Evolutionary conservation across 768 basidiomycete genomes (phyloP).

Genomic region (Cystobasidium ongulense): DNA sequence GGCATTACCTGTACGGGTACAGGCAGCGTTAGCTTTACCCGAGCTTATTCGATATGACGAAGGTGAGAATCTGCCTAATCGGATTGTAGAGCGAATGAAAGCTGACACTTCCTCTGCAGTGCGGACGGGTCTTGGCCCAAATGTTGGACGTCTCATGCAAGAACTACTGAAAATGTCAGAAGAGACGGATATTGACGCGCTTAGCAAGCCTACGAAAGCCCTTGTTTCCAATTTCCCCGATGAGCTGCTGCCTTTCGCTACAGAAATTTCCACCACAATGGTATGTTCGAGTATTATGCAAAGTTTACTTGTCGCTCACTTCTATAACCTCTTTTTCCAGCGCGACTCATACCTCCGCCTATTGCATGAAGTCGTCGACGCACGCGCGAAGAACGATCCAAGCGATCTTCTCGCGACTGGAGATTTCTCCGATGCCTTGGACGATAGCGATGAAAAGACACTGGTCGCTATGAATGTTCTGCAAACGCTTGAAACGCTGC

Average conservation of each 20-base stretch:
- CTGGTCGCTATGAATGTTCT: constrained; percentile 79
- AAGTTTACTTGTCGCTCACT: neutral
- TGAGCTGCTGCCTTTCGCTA: constrained; percentile 75
- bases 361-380: constrained; percentile 57
- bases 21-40: constrained; percentile 69
- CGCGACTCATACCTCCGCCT: constrained; percentile 75
- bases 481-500: constrained; percentile 52
- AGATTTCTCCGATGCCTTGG: constrained; percentile 45
- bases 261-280: constrained; percentile 66
- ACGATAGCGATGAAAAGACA: constrained; percentile 61
- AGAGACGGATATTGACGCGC: constrained; percentile 77
- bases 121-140: constrained; percentile 59
- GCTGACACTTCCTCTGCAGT: constrained; percentile 49
- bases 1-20: constrained; percentile 73
- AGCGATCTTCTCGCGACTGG: constrained; percentile 45
- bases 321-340: constrained; percentile 45
- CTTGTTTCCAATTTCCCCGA: constrained; percentile 79
- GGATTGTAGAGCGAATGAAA: neutral
- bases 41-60: constrained; percentile 56
- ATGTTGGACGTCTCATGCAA: constrained; percentile 78
- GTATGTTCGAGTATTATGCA: constrained; percentile 50
- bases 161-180: constrained; percentile 72
- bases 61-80: constrained; percentile 23
- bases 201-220: constrained; percentile 72
- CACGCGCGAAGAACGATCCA: constrained; percentile 48